Conservation (phyloP, 805 yeast species). For the Ogataea parapolymorpha region DNA sequence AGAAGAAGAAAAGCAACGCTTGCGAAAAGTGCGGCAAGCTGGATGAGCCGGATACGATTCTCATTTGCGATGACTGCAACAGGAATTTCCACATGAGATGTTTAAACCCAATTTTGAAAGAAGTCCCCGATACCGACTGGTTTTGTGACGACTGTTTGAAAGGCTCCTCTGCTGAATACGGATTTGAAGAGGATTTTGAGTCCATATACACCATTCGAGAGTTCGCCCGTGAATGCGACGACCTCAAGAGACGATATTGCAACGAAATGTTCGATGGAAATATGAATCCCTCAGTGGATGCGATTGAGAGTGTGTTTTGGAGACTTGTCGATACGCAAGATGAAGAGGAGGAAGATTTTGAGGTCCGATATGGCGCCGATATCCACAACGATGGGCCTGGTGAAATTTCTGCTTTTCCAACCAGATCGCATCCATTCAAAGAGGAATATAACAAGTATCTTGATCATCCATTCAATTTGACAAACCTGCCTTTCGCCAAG, state of each 20-base stretch:
- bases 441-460: constrained; percentile 35
- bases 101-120: constrained; percentile 51
- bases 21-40: constrained; percentile 51
- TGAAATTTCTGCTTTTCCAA: constrained; percentile 75
- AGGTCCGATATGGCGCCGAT: constrained; percentile 83
- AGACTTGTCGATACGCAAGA: constrained; percentile 26
- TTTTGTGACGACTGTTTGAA: constrained; percentile 79
- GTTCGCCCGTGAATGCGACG: constrained; percentile 54
- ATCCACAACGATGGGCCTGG: constrained; percentile 65
- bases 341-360: constrained; percentile 40
- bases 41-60: constrained; percentile 43
- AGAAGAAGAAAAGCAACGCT: constrained; percentile 26
- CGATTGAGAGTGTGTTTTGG: constrained; percentile 71
- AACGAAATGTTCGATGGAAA: constrained; percentile 28
- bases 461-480: constrained; percentile 71
- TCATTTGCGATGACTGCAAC: constrained; percentile 75
- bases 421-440: constrained; percentile 27
- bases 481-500: constrained; percentile 63
- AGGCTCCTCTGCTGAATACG: constrained; percentile 79
- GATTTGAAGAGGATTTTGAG: constrained; percentile 67
- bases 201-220: constrained; percentile 46
- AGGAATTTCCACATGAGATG: constrained; percentile 66
- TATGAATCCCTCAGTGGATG: constrained; percentile 37
- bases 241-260: constrained; percentile 46
- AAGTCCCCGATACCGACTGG: constrained; percentile 64